Evolutionary conservation across 192 early-diverging fungal genomes (phyloP).

Genomic region (Gonapodya prolifera): DNA sequence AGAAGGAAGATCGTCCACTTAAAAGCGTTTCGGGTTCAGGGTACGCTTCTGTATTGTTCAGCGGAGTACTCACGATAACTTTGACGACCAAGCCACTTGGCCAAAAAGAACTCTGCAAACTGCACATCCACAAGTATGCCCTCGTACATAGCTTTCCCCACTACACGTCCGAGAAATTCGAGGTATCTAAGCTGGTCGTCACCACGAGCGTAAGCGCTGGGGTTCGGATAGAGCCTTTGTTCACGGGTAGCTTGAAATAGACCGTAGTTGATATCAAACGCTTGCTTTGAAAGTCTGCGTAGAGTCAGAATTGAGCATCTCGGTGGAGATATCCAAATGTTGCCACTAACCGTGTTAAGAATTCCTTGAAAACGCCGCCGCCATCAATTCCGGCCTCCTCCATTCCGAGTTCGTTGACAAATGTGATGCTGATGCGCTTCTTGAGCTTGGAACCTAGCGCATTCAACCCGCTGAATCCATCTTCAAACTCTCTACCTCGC

Average conservation of each 20-base stretch:
- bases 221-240: slow-evolving; percentile 62
- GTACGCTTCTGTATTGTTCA: neutral
- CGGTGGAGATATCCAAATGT: neutral
- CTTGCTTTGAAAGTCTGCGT: slow-evolving; percentile 45
- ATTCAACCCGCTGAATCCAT: slow-evolving; percentile 68
- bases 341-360: slow-evolving; percentile 55
- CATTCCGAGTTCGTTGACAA: slow-evolving; percentile 73
- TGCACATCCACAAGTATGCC: slow-evolving; percentile 70
- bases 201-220: slow-evolving; percentile 27
- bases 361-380: slow-evolving; percentile 96
- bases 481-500: slow-evolving; percentile 74
- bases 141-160: slow-evolving; percentile 78
- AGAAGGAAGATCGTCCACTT: slow-evolving; percentile 66
- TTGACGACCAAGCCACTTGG: slow-evolving; percentile 49
- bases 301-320: slow-evolving; percentile 6
- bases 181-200: slow-evolving; percentile 40
- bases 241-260: slow-evolving; percentile 54
- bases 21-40: neutral
- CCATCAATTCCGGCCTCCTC: slow-evolving; percentile 90
- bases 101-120: slow-evolving; percentile 75
- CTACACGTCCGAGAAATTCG: slow-evolving; percentile 63
- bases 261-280: slow-evolving; percentile 58
- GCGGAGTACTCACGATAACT: slow-evolving; percentile 41
- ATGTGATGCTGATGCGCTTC: slow-evolving; percentile 65
- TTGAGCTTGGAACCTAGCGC: slow-evolving; percentile 56